Conservation (phyloP, 192 early-diverging fungal species). For the Spizellomyces punctatus region DNA sequence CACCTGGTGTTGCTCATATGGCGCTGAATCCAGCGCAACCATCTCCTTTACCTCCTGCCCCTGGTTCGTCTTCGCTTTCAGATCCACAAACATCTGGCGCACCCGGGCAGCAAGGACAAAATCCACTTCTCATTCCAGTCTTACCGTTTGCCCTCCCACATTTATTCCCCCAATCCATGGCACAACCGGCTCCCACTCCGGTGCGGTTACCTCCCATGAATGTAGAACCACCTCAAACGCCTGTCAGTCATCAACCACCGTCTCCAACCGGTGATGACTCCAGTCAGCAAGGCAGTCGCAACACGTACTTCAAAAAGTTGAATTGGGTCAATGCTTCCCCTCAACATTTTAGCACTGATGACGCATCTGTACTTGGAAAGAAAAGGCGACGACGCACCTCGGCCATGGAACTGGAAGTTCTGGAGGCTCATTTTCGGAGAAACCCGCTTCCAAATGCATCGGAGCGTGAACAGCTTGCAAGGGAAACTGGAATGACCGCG, state of each 20-base stretch:
- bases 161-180: too few relatives aligned
- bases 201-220: too few relatives aligned
- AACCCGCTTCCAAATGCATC: conserved; percentile 17
- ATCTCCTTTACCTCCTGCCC: too few relatives aligned
- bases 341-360: conserved; percentile 17
- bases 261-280: not conserved
- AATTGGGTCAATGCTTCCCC: conserved; percentile 22
- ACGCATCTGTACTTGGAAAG: conserved; percentile 17
- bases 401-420: conserved; percentile 4
- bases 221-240: too few relatives aligned
- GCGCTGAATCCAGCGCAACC: too few relatives aligned
- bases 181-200: too few relatives aligned
- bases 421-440: conserved; percentile 2
- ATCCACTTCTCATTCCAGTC: too few relatives aligned
- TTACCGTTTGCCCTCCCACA: too few relatives aligned
- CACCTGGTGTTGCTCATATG: too few relatives aligned
- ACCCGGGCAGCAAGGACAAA: too few relatives aligned
- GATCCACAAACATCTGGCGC: too few relatives aligned
- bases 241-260: not conserved
- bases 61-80: too few relatives aligned
- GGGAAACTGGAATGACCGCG: conserved; percentile 81
- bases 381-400: conserved; percentile 19
- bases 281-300: not conserved
- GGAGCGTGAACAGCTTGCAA: conserved; percentile 49
- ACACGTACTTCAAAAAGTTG: conserved; percentile 2